Percentiles rank a stretch among this genome's conserved stretches.
Evolutionary conservation across 495 filamentous ascomycete species (phyloP).

Genomic region (Pseudotulostoma volvatum): DNA sequence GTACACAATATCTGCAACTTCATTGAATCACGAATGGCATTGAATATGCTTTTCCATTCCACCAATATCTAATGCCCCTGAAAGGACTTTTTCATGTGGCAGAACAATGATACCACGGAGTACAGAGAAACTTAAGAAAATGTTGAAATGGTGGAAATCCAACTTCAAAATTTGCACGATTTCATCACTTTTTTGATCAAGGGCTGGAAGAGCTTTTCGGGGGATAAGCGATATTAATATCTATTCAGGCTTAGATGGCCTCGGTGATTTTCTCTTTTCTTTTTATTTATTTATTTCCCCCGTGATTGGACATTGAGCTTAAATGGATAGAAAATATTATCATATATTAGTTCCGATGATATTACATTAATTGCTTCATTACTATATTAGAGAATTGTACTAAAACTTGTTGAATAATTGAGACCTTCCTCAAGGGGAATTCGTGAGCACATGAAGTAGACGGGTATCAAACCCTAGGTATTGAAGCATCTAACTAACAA

Average conservation of each 20-base stretch:
- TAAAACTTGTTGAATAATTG: too few species aligned
- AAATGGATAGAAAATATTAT: not conserved
- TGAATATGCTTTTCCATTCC: not conserved
- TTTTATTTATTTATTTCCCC: too few species aligned
- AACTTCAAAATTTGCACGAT: not conserved
- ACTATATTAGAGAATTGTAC: not conserved
- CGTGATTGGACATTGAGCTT: not conserved
- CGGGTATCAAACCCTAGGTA: too few species aligned
- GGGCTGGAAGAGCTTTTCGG: slow-evolving; percentile 48
- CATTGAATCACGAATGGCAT: not conserved
- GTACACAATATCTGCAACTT: not conserved
- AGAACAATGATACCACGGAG: not conserved
- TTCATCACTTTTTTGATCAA: slow-evolving; percentile 14
- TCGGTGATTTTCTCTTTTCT: not conserved
- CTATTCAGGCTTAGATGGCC: not conserved
- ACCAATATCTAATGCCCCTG: not conserved
- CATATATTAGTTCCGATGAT: not conserved
- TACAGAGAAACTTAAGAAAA: not conserved
- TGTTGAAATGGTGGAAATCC: not conserved
- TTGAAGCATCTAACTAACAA: too few species aligned
- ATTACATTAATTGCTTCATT: not conserved
- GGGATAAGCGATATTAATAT: slow-evolving; percentile 43
- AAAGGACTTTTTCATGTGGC: not conserved
- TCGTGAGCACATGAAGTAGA: too few species aligned
- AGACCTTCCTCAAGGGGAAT: too few species aligned